These are phyloP conservation scores for Schizothecium vesticola DNA, from an alignment of 495 filamentous ascomycete species.

Conservation along the genomic window DNA sequence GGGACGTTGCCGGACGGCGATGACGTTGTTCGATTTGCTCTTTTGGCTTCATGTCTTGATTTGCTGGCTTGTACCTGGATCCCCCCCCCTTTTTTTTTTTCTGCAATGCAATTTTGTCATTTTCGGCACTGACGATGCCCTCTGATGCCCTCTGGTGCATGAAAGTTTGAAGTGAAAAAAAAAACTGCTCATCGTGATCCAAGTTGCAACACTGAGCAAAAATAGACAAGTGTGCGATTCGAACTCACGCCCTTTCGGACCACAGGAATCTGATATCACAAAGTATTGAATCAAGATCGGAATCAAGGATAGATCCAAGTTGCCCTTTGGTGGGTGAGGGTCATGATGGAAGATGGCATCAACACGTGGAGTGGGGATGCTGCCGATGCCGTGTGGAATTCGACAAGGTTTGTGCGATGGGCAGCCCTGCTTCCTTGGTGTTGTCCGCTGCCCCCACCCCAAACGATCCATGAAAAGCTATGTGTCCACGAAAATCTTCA, in stretches of 20 bases:
- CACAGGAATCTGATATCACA: background rate
- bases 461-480: too few species aligned
- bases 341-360: background rate
- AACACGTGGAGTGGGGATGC: background rate
- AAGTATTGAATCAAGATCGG: background rate
- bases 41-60: too few species aligned
- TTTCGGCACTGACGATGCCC: background rate
- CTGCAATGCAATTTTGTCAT: background rate
- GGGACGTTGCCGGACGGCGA: background rate
- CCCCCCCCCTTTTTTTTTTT: background rate
- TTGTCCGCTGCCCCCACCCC: too few species aligned
- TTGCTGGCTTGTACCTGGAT: too few species aligned
- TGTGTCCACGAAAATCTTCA: too few species aligned
- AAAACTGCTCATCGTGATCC: background rate
- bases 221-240: background rate
- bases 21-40: background rate
- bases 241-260: background rate
- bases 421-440: too few species aligned
- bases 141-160: too few species aligned
- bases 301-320: background rate
- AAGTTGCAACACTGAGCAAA: background rate
- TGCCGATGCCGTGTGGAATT: too few species aligned
- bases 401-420: too few species aligned
- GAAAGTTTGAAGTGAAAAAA: background rate
- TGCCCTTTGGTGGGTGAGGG: background rate